Percentiles rank a stretch among this genome's conserved stretches.
These are phyloP conservation scores for Beauveria sp. DNA, from an alignment of 2,329 filamentous ascomycete genomes.

Conservation along the genomic window DNA sequence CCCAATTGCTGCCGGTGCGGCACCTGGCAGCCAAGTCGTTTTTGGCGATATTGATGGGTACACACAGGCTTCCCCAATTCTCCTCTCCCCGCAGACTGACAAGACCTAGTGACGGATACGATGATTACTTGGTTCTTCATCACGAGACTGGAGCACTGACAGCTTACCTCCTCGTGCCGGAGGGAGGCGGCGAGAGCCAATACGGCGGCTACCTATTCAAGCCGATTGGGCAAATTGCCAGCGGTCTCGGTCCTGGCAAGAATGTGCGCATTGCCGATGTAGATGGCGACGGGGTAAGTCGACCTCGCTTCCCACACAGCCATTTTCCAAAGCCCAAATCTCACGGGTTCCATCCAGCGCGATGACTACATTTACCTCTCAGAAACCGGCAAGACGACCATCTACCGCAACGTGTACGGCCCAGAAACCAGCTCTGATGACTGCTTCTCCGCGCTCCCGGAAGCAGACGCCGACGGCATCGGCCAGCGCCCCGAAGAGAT, in stretches of 20 bases:
- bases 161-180: not conserved
- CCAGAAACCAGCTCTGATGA: not conserved
- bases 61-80: not conserved
- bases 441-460: not conserved
- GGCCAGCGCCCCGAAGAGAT: constrained; percentile 15
- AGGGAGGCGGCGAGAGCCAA: not conserved
- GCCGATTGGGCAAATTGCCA: constrained; percentile 11
- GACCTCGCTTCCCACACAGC: too few species aligned
- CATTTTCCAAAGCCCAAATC: too few species aligned
- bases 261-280: constrained; percentile 17
- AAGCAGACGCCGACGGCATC: constrained; percentile 14
- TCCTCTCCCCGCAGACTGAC: not conserved
- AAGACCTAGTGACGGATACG: constrained; percentile 8
- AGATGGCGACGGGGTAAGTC: constrained; percentile 17
- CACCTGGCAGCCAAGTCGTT: constrained; percentile 6
- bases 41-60: constrained; percentile 15
- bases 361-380: constrained; percentile 16
- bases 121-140: constrained; percentile 13
- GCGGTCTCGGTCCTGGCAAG: constrained; percentile 13
- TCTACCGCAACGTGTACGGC: constrained; percentile 13
- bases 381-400: constrained; percentile 6
- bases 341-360: not conserved
- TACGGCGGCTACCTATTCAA: not conserved
- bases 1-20: constrained; percentile 12
- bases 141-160: constrained; percentile 9